Percentiles rank a stretch among this genome's conserved stretches.
phyloP scores from a whole-genome alignment of 805 yeast genomes.

The Barnettozyma californica region DNA sequence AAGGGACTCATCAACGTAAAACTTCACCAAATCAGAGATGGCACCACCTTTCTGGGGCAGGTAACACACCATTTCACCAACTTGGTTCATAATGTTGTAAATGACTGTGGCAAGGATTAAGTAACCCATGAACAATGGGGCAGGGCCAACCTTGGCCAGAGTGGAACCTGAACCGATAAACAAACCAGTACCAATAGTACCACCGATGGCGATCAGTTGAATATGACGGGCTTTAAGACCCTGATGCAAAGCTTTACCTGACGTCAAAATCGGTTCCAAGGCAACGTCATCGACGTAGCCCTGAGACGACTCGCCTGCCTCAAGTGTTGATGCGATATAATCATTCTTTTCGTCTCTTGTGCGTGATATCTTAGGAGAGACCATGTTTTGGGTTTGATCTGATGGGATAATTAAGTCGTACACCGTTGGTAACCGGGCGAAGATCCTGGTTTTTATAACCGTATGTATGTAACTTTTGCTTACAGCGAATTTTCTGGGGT shows the following conservation, averaged over 20 bases:
- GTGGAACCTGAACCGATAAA: constrained; percentile 70
- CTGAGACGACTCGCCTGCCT: constrained; percentile 20
- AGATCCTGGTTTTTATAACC: not conserved
- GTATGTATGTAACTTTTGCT: not conserved
- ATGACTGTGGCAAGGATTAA: constrained; percentile 57
- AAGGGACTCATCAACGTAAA: constrained; percentile 38
- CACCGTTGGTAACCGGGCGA: not conserved
- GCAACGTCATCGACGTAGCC: constrained; percentile 24
- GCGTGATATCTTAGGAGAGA: not conserved
- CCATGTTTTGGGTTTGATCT: not conserved
- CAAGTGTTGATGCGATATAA: constrained; percentile 9
- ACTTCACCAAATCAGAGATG: constrained; percentile 49
- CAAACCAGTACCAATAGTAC: constrained; percentile 81
- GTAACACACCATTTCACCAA: constrained; percentile 66
- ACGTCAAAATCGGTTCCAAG: constrained; percentile 6
- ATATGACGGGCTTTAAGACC: constrained; percentile 59
- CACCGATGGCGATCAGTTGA: constrained; percentile 80
- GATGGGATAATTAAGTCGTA: not conserved
- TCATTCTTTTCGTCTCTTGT: constrained; percentile 16
- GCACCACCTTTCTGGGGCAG: constrained; percentile 61
- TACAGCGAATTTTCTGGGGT: not conserved
- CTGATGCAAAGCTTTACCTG: constrained; percentile 17
- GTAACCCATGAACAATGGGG: constrained; percentile 57
- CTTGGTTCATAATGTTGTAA: constrained; percentile 56
- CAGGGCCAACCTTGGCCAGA: constrained; percentile 68